These are phyloP conservation scores for Fusarium sambucinum DNA, from an alignment of 2,329 filamentous ascomycete species.

Conservation along the genomic window DNA sequence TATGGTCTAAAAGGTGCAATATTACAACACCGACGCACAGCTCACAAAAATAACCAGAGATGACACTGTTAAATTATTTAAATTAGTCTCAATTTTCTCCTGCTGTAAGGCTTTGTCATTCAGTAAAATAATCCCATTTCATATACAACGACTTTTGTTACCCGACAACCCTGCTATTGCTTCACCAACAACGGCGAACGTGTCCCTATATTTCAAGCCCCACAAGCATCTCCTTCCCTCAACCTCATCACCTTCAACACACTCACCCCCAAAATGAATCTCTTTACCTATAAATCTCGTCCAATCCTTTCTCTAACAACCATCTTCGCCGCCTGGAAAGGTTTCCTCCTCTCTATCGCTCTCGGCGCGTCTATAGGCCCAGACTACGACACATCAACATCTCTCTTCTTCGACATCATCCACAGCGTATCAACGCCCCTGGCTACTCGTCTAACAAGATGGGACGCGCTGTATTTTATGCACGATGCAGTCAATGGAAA, in stretches of 20 bases:
- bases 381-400: conserved; percentile 84
- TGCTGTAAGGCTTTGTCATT: not conserved
- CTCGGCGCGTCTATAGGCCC: conserved; percentile 63
- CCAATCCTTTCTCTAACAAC: conserved; percentile 46
- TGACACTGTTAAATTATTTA: not conserved
- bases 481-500: conserved; percentile 73
- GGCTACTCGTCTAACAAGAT: conserved; percentile 73
- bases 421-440: conserved; percentile 56
- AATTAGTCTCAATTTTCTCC: not conserved
- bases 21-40: not conserved
- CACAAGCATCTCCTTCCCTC: conserved; percentile 16
- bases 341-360: conserved; percentile 72
- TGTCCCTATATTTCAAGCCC: conserved; percentile 28
- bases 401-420: conserved; percentile 57
- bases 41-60: not conserved
- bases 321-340: conserved; percentile 75
- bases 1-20: not conserved
- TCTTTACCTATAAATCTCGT: conserved; percentile 26
- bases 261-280: conserved; percentile 31
- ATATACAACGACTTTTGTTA: not conserved
- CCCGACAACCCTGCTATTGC: not conserved
- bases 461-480: conserved; percentile 85
- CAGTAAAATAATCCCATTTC: not conserved
- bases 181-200: conserved; percentile 13
- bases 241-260: conserved; percentile 18